Percentiles rank a stretch among this genome's conserved stretches.
These are phyloP conservation scores for Amanita pallidorosea DNA, from an alignment of 768 basidiomycete genomes.

Conservation along the genomic window DNA sequence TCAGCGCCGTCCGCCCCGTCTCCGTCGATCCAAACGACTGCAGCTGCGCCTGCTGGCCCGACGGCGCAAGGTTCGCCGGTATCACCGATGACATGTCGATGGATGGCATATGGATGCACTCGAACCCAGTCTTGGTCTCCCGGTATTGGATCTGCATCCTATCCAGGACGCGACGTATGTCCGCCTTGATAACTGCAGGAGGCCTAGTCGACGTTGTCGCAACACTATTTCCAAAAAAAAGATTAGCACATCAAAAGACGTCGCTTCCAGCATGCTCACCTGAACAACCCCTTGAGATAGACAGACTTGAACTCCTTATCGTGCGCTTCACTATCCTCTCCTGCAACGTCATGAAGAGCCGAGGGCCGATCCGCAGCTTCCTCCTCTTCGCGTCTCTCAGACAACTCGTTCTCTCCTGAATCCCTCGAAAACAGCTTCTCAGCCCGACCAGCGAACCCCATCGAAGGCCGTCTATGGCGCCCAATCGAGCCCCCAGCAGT, in stretches of 20 bases:
- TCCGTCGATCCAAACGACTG: slow-evolving; percentile 42
- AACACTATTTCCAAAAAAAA: slow-evolving; percentile 40
- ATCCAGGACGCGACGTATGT: slow-evolving; percentile 80
- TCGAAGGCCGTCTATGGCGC: slow-evolving; percentile 61
- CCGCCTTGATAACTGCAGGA: slow-evolving; percentile 67
- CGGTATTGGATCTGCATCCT: slow-evolving; percentile 94
- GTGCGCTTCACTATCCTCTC: slow-evolving; percentile 24
- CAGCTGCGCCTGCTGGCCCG: slow-evolving; percentile 20
- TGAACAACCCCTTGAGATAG: slow-evolving; percentile 93
- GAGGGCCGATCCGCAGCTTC: slow-evolving; percentile 18
- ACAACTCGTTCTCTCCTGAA: slow-evolving; percentile 34
- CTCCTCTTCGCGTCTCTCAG: slow-evolving; percentile 33
- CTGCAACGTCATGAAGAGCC: slow-evolving; percentile 25
- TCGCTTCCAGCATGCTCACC: slow-evolving; percentile 31
- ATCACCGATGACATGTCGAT: slow-evolving; percentile 77
- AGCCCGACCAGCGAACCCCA: slow-evolving; percentile 38
- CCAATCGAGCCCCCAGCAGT: slow-evolving; percentile 45
- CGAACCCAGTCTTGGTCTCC: slow-evolving; percentile 84
- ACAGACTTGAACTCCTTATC: slow-evolving; percentile 88
- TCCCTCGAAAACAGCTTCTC: slow-evolving; percentile 43
- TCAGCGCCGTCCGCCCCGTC: slow-evolving; percentile 23
- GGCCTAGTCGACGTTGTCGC: slow-evolving; percentile 92
- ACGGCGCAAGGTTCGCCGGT: slow-evolving; percentile 14
- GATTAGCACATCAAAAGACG: slow-evolving; percentile 2
- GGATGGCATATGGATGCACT: slow-evolving; percentile 91